Conservation (phyloP, 495 filamentous ascomycete species). For the Annulohypoxylon stygium region DNA sequence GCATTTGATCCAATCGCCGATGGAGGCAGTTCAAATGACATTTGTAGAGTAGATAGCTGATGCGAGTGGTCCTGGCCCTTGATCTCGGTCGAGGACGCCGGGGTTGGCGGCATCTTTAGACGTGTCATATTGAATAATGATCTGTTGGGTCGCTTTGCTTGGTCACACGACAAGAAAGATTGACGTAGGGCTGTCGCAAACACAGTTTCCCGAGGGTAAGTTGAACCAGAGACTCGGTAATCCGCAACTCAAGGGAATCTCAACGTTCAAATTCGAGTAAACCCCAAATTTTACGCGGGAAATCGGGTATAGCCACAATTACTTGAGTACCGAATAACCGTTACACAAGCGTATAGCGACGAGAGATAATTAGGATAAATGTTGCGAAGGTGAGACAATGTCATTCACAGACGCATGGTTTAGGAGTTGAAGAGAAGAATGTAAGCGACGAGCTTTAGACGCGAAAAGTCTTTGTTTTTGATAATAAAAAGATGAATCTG, state of each 20-base stretch:
- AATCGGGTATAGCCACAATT: constrained; percentile 1
- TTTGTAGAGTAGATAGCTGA: constrained; percentile 57
- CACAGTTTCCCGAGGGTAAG: background rate
- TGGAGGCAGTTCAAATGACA: constrained; percentile 83
- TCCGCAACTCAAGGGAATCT: background rate
- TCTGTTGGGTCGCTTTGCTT: constrained; percentile 16
- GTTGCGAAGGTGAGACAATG: constrained; percentile 16
- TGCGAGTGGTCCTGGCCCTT: constrained; percentile 79
- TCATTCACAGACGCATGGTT: constrained; percentile 19
- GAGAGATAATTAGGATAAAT: constrained; percentile 18
- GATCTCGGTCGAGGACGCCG: constrained; percentile 86
- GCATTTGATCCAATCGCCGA: constrained; percentile 70
- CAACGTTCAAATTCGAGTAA: constrained; percentile 16
- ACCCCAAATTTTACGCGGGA: background rate
- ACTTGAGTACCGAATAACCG: background rate
- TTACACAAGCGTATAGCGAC: constrained; percentile 24
- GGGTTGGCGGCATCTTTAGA: constrained; percentile 80
- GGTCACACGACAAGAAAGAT: constrained; percentile 35
- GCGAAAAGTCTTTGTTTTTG: background rate
- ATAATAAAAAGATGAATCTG: constrained; percentile 23
- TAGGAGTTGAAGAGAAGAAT: constrained; percentile 14
- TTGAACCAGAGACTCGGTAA: background rate
- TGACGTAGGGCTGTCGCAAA: background rate
- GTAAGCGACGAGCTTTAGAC: background rate
- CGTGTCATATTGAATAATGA: constrained; percentile 72